Evolutionary conservation across 108 stramenopile genomes (phyloP), one percentile per base, ranked within the genome.

Genomic region (Fistulifera solaris): DNA sequence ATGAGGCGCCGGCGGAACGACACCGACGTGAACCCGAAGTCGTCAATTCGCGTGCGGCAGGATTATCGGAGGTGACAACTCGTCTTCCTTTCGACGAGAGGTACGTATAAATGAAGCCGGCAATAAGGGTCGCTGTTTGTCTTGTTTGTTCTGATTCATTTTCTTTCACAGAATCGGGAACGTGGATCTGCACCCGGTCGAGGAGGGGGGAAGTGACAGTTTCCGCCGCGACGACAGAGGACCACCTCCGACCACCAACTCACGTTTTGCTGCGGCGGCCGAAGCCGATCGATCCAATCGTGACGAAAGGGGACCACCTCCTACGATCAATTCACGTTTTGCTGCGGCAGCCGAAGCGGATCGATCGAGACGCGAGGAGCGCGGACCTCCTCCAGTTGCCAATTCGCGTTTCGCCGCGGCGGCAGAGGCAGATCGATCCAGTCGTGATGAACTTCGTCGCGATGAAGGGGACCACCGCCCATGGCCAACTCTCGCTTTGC

Each of bases 1-100:
- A 65, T 13, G 61, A 59, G n/a, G 43, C 27, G 28, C 15, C 59
- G 51, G 23, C 11, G 8, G 60, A 21, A 21, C 62, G 58, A 48
- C 55, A 58, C 44, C 53, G 45, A 27, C 59, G 80, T 22, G 74
- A 80, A 52, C 88, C 84, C 1, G 63, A 72, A 54, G 65, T 76
- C 17, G 75, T 86, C 41, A 89, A 89, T 53, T 70, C 78, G 3
- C 52, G 87, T 55, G 87, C 87, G 23, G 87, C 83, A 7, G 65
- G 68, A 39, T 54, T 88, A 23, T 82, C 59, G 27, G 77, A 16
- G 71, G 71, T 4, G 58, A 27, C 52, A 54, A 67, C 16, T 8
- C 3, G 4, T 11, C 3, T 19, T 8, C 3, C 6, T 11, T 17
- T 16, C 41, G 14, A 21, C 6, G 10, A 22, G 23, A 45, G 39